A percentile compares a stretch with the other conserved stretches of the same genome.
phyloP scores from a whole-genome alignment of 768 basidiomycete species.

The Russula olivacea region DNA sequence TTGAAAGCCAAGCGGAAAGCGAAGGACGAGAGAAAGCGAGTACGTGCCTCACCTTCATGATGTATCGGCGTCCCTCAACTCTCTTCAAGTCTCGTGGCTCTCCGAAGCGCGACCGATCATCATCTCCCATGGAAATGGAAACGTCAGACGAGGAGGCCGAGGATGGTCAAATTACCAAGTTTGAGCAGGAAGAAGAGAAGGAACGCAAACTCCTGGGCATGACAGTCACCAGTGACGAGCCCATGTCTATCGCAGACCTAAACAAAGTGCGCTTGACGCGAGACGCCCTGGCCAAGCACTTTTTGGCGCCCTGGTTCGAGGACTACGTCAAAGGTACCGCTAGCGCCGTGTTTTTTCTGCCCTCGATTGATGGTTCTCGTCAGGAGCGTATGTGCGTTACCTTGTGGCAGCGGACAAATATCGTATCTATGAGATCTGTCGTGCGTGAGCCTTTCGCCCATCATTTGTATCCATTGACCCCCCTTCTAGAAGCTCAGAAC shows the following conservation, averaged over 20 bases:
- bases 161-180: slow-evolving; percentile 70
- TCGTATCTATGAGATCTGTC: slow-evolving; percentile 71
- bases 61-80: slow-evolving; percentile 19
- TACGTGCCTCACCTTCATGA: slow-evolving; percentile 34
- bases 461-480: slow-evolving; percentile 5
- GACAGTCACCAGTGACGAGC: slow-evolving; percentile 38
- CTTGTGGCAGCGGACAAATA: slow-evolving; percentile 70
- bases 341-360: neutral
- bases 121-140: slow-evolving; percentile 83
- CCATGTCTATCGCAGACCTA: slow-evolving; percentile 53
- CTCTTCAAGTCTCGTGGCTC: slow-evolving; percentile 38
- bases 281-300: slow-evolving; percentile 63
- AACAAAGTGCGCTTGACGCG: slow-evolving; percentile 60
- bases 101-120: slow-evolving; percentile 64
- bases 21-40: slow-evolving; percentile 83
- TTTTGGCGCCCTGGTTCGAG: slow-evolving; percentile 77
- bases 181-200: slow-evolving; percentile 68
- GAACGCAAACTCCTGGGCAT: slow-evolving; percentile 47
- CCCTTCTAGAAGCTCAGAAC: slow-evolving; percentile 44
- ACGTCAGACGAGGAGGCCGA: slow-evolving; percentile 73
- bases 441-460: slow-evolving; percentile 44
- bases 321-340: slow-evolving; percentile 69
- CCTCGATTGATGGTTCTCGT: neutral
- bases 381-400: slow-evolving; percentile 85
- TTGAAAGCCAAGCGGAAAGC: slow-evolving; percentile 82